Conservation (phyloP, 331 rosid species). For the Quercus phellos region DNA sequence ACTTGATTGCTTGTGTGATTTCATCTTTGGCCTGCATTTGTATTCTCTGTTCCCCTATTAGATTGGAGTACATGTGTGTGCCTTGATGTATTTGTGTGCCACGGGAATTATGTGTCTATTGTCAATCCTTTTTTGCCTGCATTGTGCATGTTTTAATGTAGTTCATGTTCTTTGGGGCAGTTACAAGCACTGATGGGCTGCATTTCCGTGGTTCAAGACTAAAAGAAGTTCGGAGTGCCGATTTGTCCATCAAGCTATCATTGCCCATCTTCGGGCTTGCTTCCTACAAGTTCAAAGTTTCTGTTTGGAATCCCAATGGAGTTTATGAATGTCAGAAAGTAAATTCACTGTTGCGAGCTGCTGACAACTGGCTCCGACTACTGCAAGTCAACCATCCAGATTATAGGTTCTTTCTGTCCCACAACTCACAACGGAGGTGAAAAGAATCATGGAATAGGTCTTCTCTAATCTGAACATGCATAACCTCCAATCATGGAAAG, state of each 20-base stretch:
- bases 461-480: neutral
- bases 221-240: slow-evolving; percentile 32
- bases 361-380: slow-evolving; percentile 68
- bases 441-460: neutral
- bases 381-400: slow-evolving; percentile 70
- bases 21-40: too few species aligned
- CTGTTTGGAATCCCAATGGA: slow-evolving; percentile 67
- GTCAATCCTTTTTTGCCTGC: neutral
- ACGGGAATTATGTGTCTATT: too few species aligned
- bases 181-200: slow-evolving; percentile 47
- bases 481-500: neutral
- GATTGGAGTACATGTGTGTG: neutral
- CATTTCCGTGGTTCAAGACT: slow-evolving; percentile 39
- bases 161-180: slow-evolving; percentile 43
- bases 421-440: slow-evolving; percentile 47
- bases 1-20: too few species aligned
- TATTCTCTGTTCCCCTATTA: neutral
- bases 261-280: slow-evolving; percentile 81
- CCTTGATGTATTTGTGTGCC: neutral
- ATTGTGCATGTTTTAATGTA: neutral
- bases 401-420: slow-evolving; percentile 60
- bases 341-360: slow-evolving; percentile 58
- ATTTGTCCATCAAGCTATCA: slow-evolving; percentile 42
- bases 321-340: slow-evolving; percentile 54
- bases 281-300: slow-evolving; percentile 61